Conservation (phyloP, 352 stramenopile genomes). For the Phytophthora ohioensis region DNA sequence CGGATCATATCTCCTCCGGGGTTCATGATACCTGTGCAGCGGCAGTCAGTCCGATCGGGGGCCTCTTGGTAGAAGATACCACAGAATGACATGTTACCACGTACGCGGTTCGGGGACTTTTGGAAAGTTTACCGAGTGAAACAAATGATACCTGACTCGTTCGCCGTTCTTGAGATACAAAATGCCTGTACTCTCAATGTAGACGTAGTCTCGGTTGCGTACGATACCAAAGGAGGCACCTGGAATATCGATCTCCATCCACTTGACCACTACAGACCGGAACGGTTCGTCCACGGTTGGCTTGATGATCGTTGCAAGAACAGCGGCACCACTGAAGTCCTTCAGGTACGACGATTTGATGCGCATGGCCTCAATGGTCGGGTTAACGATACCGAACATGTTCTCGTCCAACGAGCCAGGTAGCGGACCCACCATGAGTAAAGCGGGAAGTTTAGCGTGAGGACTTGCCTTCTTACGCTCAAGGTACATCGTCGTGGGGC, state of each 20-base stretch:
- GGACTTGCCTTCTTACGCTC: constrained; percentile 25
- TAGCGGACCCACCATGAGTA: constrained; percentile 41
- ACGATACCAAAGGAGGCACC: constrained; percentile 23
- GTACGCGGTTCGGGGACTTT: constrained; percentile 27
- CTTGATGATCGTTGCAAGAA: constrained; percentile 49
- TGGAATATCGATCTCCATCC: constrained; percentile 41
- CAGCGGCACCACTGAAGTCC: constrained; percentile 43
- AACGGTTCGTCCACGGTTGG: constrained; percentile 56
- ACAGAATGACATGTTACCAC: constrained; percentile 54
- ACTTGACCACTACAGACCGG: constrained; percentile 43
- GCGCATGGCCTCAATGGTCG: constrained; percentile 40
- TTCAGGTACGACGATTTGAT: constrained; percentile 39
- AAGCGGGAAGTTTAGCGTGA: constrained; percentile 23
- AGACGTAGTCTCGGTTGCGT: constrained; percentile 31
- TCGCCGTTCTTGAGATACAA: constrained; percentile 22
- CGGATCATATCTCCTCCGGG: constrained; percentile 39
- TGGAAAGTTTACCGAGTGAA: constrained; percentile 33
- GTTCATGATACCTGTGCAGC: constrained; percentile 30
- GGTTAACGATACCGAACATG: constrained; percentile 49
- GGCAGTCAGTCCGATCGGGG: constrained; percentile 17
- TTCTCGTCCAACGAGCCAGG: constrained; percentile 43
- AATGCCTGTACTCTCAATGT: constrained; percentile 25
- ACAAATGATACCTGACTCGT: constrained; percentile 28
- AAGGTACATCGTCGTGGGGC: constrained; percentile 21
- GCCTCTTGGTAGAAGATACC: constrained; percentile 41